Evolutionary conservation across 768 basidiomycete species (phyloP).

Genomic region (Fomitopsis pulvina): DNA sequence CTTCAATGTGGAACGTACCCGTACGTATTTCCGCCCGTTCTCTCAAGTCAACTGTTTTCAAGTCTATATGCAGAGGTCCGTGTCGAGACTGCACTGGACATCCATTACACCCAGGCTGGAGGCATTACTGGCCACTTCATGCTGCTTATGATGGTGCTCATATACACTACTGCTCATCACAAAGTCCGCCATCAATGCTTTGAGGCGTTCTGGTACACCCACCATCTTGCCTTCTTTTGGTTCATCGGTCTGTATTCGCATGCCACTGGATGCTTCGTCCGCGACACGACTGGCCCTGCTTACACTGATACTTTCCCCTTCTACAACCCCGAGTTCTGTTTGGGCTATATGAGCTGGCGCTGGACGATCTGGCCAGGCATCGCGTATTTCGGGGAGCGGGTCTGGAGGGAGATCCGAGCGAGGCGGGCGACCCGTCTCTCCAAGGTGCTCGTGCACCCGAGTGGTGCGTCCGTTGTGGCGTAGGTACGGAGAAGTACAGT

Average conservation of each 20-base stretch:
- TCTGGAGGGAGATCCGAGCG: slow-evolving; percentile 79
- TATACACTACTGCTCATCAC: slow-evolving; percentile 87
- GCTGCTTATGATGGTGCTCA: slow-evolving; percentile 88
- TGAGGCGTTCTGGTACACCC: slow-evolving; percentile 97
- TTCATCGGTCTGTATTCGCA: slow-evolving; percentile 87
- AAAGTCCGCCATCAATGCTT: slow-evolving; percentile 87
- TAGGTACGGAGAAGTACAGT: background rate
- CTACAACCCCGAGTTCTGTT: slow-evolving; percentile 81
- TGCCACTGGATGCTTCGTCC: slow-evolving; percentile 93
- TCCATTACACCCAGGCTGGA: slow-evolving; percentile 85
- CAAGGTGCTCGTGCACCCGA: slow-evolving; percentile 86
- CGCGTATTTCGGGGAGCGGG: slow-evolving; percentile 81
- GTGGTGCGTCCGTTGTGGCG: slow-evolving; percentile 47
- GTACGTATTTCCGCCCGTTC: slow-evolving; percentile 35
- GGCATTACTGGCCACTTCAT: slow-evolving; percentile 96
- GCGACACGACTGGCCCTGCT: slow-evolving; percentile 72
- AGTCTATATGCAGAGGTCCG: slow-evolving; percentile 63
- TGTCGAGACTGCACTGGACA: slow-evolving; percentile 65
- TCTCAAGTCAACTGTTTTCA: background rate
- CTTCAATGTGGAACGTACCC: slow-evolving; percentile 83
- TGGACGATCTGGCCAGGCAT: slow-evolving; percentile 91
- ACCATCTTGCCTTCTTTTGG: slow-evolving; percentile 92
- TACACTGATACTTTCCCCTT: slow-evolving; percentile 72
- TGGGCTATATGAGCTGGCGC: slow-evolving; percentile 88
- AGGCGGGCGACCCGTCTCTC: slow-evolving; percentile 72